Conservation (phyloP, 179 eudicot genomes). For the Dionaea muscipula region DNA sequence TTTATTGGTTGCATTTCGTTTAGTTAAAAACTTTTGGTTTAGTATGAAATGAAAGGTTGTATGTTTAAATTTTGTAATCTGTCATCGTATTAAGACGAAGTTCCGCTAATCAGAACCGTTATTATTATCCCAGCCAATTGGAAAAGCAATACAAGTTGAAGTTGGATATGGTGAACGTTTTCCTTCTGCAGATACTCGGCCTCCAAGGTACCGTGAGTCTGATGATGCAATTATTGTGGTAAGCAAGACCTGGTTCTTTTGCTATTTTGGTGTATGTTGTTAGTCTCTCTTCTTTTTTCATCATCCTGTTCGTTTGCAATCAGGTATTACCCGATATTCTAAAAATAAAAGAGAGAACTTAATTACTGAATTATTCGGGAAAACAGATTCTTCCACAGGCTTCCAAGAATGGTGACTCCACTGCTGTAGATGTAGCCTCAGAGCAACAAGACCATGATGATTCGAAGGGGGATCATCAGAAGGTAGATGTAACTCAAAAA, state of each 20-base stretch:
- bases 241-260: neutral
- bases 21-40: too few species aligned
- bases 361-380: slow-evolving; percentile 15
- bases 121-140: slow-evolving; percentile 45
- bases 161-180: slow-evolving; percentile 71
- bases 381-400: slow-evolving; percentile 71
- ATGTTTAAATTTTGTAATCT: too few species aligned
- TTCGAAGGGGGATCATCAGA: slow-evolving; percentile 27
- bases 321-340: too few species aligned
- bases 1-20: too few species aligned
- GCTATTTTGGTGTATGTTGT: too few species aligned
- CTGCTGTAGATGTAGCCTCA: slow-evolving; percentile 29
- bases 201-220: slow-evolving; percentile 68
- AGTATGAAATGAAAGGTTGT: too few species aligned
- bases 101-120: neutral
- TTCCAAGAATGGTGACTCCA: slow-evolving; percentile 34
- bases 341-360: too few species aligned
- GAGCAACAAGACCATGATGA: slow-evolving; percentile 34
- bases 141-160: slow-evolving; percentile 87
- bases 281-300: too few species aligned
- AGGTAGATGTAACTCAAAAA: slow-evolving; percentile 33
- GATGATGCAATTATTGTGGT: slow-evolving; percentile 90
- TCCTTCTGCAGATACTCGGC: slow-evolving; percentile 83
- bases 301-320: neutral
- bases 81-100: too few species aligned